Base-by-base conservation (phyloP, 768 basidiomycete species). In the Pleurotus cornucopiae region DNA sequence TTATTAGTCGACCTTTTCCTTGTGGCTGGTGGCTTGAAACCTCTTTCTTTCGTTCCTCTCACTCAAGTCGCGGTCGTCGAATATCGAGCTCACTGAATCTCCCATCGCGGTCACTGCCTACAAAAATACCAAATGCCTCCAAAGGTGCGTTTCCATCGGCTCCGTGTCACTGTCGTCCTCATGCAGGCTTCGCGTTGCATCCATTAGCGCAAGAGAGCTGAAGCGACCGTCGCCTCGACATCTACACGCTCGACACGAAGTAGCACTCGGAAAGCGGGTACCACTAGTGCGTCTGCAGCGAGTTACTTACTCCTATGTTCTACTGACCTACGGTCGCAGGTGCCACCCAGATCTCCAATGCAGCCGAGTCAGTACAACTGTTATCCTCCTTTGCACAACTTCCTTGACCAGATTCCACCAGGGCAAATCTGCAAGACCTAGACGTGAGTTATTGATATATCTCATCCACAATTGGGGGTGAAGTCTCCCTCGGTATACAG, bases 151-250 rank as follows among this genome's bases (percentile, higher is more conserved):
- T 46, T 21, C 18, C 16, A 6, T 57, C 30, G 30, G 30, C 11
- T 11, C 30, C 1, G 30, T 34, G 30, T 34, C 30, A 34, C 9
- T 34, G 7, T 34, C 30, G 30, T 34, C 30, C 30, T 34, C 30
- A 34, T 34, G 30, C 11, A 34, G 30, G 30, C 30, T 34, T 34
- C 30, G 30, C 30, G 30, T 34, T 34, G 30, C 30, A 12, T 23
- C 51, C 43, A 21, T 6, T 63, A 89, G 87, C 74, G 86, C 61
- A 89, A 88, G 73, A 83, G 80, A 68, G 68, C 69, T 20, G 78
- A 77, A 26, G 7, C 30, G 7, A 30, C 30, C 37, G 67, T 62
- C 56, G 64, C 67, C 14, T 44, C 73, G 34, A 59, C 74, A 30
- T 67, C 76, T 59, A 69, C 79, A 62, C 77, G 79, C 66, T 63